phyloP scores from a whole-genome alignment of 2,329 filamentous ascomycete species.

The Phoma sp. region DNA sequence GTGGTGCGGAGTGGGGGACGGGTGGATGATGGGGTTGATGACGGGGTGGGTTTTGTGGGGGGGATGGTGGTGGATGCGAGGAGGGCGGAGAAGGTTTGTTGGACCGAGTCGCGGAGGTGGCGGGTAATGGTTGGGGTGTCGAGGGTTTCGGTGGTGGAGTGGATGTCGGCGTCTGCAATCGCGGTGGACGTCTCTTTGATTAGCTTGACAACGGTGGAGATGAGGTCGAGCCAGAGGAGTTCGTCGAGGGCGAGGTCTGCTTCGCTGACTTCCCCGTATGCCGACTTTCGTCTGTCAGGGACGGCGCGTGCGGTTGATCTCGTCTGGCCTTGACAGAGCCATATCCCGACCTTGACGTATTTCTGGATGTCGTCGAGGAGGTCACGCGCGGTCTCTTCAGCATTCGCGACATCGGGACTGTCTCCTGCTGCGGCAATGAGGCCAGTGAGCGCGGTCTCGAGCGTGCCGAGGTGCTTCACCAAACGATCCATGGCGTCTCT shows the following conservation, averaged over 20 bases:
- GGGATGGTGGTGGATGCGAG: slow-evolving; percentile 69
- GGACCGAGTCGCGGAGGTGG: slow-evolving; percentile 79
- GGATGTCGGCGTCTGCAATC: slow-evolving; percentile 53
- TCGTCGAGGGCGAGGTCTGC: slow-evolving; percentile 68
- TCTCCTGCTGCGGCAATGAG: slow-evolving; percentile 70
- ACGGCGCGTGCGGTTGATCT: slow-evolving; percentile 59
- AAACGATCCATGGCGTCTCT: slow-evolving; percentile 84
- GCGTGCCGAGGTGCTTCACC: slow-evolving; percentile 77
- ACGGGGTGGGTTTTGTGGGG: slow-evolving; percentile 21
- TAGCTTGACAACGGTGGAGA: slow-evolving; percentile 67
- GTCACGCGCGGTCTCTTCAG: slow-evolving; percentile 73
- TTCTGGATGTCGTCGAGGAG: slow-evolving; percentile 82
- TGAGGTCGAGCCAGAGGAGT: slow-evolving; percentile 70
- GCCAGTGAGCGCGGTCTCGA: slow-evolving; percentile 80
- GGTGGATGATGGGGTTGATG: slow-evolving; percentile 20
- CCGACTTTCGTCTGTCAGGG: slow-evolving; percentile 38
- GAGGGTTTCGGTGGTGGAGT: slow-evolving; percentile 43
- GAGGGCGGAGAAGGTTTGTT: slow-evolving; percentile 88
- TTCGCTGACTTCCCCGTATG: slow-evolving; percentile 57
- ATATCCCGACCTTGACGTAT: slow-evolving; percentile 91
- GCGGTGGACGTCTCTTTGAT: slow-evolving; percentile 56
- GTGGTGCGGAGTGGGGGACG: slow-evolving; percentile 33
- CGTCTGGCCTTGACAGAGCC: slow-evolving; percentile 89
- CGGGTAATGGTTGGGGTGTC: slow-evolving; percentile 69
- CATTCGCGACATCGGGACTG: slow-evolving; percentile 63